phyloP scores from a whole-genome alignment of 345 rosid genomes.

The Pistacia atlantica region DNA sequence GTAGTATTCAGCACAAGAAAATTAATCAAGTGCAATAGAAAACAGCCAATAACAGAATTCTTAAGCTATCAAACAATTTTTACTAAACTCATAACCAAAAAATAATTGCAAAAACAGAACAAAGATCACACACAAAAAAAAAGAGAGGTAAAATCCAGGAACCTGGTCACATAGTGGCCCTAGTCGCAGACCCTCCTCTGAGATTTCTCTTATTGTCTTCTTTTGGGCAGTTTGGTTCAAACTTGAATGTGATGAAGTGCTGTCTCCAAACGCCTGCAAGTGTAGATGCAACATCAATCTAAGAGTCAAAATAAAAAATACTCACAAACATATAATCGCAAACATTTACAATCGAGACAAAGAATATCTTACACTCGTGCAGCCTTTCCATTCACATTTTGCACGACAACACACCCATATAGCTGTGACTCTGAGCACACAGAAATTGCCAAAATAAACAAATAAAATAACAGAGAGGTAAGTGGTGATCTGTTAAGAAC shows the following conservation, averaged over 20 bases:
- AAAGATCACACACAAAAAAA: neutral
- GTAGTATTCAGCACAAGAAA: neutral
- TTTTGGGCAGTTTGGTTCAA: constrained; percentile 25
- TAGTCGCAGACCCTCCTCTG: constrained; percentile 60
- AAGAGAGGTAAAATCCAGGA: constrained; percentile 21
- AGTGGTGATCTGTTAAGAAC: constrained; percentile 17
- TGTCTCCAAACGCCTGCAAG: constrained; percentile 49
- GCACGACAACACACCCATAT: constrained; percentile 84
- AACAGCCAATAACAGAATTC: neutral
- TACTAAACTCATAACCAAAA: neutral
- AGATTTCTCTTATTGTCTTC: constrained; percentile 52
- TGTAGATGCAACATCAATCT: constrained; percentile 8
- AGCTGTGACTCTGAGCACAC: constrained; percentile 52
- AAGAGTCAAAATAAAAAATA: neutral
- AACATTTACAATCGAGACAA: constrained; percentile 1
- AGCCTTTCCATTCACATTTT: constrained; percentile 76
- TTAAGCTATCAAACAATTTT: constrained; percentile 16
- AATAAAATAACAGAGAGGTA: neutral
- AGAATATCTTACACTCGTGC: constrained; percentile 50
- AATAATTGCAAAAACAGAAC: constrained; percentile 9
- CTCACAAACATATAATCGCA: constrained; percentile 4
- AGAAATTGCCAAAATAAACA: neutral
- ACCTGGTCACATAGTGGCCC: constrained; percentile 83
- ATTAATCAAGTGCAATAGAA: neutral
- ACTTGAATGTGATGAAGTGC: constrained; percentile 19